A percentile compares a stretch with the other conserved stretches of the same genome.
These are phyloP conservation scores for Aspergillus sp. DNA, from an alignment of 2,329 filamentous ascomycete genomes.

Conservation along the genomic window DNA sequence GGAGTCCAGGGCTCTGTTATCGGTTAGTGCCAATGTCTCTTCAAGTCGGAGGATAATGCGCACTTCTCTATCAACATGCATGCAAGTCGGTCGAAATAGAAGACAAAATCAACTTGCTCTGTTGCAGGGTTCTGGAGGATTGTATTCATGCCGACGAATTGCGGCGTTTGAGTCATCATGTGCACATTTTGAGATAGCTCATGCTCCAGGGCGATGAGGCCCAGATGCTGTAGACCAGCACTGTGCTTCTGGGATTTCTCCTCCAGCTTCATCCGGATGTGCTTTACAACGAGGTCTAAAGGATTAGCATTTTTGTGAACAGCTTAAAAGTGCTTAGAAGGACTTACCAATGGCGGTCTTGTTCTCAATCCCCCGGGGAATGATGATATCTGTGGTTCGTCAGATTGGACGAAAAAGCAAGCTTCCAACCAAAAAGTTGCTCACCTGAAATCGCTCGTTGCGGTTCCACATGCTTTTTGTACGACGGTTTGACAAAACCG, in stretches of 20 bases:
- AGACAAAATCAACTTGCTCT: conserved; percentile 82
- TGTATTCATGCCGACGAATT: conserved; percentile 82
- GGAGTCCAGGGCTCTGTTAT: conserved; percentile 64
- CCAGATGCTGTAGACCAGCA: conserved; percentile 68
- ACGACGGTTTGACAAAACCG: conserved; percentile 90
- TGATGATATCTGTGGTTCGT: conserved; percentile 66
- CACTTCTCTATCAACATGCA: conserved; percentile 72
- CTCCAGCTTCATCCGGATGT: conserved; percentile 78
- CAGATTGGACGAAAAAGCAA: conserved; percentile 1
- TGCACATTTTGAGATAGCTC: conserved; percentile 69
- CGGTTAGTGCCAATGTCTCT: conserved; percentile 1
- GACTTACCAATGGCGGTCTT: conserved; percentile 67
- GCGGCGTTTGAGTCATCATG: conserved; percentile 67
- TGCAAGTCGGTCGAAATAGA: conserved; percentile 89
- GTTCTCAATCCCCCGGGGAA: conserved; percentile 91
- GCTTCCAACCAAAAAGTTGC: conserved; percentile 15
- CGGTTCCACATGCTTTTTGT: conserved; percentile 86
- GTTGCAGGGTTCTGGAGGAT: conserved; percentile 78
- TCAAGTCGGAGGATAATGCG: conserved; percentile 1
- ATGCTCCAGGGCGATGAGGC: conserved; percentile 62
- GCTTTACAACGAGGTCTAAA: conserved; percentile 82
- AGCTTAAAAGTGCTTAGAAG: background rate
- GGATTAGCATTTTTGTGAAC: conserved; percentile 5
- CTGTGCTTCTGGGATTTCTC: conserved; percentile 82
- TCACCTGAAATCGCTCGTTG: conserved; percentile 76